These are phyloP conservation scores for Acacia confusa DNA, from an alignment of 306 rosid genomes.

Conservation along the genomic window DNA sequence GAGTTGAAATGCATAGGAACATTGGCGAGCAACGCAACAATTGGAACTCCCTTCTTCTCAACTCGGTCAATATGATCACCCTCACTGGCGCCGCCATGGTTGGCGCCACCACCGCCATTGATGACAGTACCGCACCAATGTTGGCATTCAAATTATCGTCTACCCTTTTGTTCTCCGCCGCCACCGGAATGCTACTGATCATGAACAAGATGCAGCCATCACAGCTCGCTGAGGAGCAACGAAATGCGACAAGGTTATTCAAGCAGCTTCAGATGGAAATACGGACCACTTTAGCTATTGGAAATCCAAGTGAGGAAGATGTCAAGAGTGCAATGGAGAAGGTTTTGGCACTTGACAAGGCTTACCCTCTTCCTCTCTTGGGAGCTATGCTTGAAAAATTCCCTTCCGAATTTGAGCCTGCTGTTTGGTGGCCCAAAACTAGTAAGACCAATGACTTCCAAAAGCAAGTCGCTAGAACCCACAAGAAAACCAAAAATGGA, in stretches of 20 bases:
- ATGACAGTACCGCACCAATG: conserved; percentile 1
- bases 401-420: conserved; percentile 49
- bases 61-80: conserved; percentile 12
- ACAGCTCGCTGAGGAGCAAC: conserved; percentile 66
- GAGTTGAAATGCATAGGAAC: conserved; percentile 38
- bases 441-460: background rate
- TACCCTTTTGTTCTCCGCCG: conserved; percentile 49
- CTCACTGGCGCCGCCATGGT: conserved; percentile 17
- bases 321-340: conserved; percentile 41
- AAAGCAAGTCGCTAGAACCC: background rate
- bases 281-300: conserved; percentile 32
- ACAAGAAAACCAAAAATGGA: conserved; percentile 45
- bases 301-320: conserved; percentile 35
- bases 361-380: conserved; percentile 65
- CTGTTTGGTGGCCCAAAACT: conserved; percentile 62
- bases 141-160: conserved; percentile 50
- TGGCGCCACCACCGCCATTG: conserved; percentile 24
- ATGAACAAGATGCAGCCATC: conserved; percentile 71
- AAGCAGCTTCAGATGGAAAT: conserved; percentile 45
- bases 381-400: conserved; percentile 67
- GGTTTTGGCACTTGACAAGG: conserved; percentile 54
- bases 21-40: conserved; percentile 19
- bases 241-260: conserved; percentile 53
- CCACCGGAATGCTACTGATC: conserved; percentile 48
- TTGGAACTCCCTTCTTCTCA: conserved; percentile 22